Conservation (phyloP, 1,284 basidiomycete species). For the Hypsizygus ulmarius region DNA sequence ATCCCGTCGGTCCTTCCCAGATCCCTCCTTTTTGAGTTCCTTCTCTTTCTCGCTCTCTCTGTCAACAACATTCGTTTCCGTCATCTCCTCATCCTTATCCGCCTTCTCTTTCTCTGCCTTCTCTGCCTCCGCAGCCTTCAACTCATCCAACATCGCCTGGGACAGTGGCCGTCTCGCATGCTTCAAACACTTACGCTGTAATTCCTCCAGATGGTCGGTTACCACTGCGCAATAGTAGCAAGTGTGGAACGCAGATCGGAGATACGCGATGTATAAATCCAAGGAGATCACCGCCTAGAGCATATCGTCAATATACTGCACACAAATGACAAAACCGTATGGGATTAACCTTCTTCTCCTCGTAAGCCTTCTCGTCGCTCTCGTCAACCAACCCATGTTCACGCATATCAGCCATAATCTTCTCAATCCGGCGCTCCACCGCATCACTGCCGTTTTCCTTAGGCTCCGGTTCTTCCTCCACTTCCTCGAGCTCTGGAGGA, state of each 20-base stretch:
- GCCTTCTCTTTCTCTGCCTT: conserved; percentile 41
- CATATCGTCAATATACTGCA: conserved; percentile 5
- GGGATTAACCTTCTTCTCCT: conserved; percentile 69
- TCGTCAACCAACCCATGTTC: conserved; percentile 58
- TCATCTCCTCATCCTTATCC: conserved; percentile 39
- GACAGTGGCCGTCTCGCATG: conserved; percentile 78
- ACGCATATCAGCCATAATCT: conserved; percentile 63
- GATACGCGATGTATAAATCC: conserved; percentile 82
- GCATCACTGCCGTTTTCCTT: conserved; percentile 63
- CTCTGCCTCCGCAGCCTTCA: conserved; percentile 38
- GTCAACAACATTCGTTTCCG: conserved; percentile 35
- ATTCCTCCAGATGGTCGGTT: conserved; percentile 89
- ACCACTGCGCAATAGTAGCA: conserved; percentile 96
- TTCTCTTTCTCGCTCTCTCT: conserved; percentile 40
- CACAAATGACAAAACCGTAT: conserved; percentile 7
- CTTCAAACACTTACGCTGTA: conserved; percentile 89
- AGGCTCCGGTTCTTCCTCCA: conserved; percentile 55
- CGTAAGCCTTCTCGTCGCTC: conserved; percentile 60
- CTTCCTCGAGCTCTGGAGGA: conserved; percentile 39
- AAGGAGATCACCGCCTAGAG: conserved; percentile 75
- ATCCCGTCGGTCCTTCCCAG: conserved; percentile 38
- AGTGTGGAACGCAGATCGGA: conserved; percentile 82
- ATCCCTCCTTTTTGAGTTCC: conserved; percentile 40
- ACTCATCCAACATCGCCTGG: conserved; percentile 55
- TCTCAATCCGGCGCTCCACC: conserved; percentile 73